Conservation (phyloP, 2,329 filamentous ascomycete species). For the Colletotrichum phormii region DNA sequence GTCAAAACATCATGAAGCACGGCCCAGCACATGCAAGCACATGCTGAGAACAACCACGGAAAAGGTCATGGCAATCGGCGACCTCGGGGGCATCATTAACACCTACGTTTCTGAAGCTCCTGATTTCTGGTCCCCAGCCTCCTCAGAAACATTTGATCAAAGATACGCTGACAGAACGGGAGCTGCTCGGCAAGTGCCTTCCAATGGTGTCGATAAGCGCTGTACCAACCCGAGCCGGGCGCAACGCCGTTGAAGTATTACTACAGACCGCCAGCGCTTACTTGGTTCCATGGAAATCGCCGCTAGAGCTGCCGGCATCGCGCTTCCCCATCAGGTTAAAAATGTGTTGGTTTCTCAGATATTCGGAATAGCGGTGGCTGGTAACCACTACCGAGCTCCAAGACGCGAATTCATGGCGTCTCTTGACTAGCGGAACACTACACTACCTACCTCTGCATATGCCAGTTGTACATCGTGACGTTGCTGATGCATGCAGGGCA, state of each 20-base stretch:
- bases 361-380: slow-evolving; percentile 10
- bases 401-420: background rate
- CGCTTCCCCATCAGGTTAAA: slow-evolving; percentile 1
- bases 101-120: slow-evolving; percentile 11
- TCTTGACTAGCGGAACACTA: background rate
- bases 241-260: background rate
- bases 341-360: slow-evolving; percentile 3
- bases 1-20: slow-evolving; percentile 7
- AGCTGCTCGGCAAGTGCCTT: slow-evolving; percentile 11
- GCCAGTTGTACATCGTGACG: slow-evolving; percentile 6
- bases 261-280: background rate
- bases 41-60: background rate
- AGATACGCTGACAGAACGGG: background rate
- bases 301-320: background rate
- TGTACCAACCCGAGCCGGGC: background rate
- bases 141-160: background rate
- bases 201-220: slow-evolving; percentile 19
- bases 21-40: background rate
- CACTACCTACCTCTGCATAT: slow-evolving; percentile 7
- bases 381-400: background rate
- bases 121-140: slow-evolving; percentile 9
- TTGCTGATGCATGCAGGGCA: background rate
- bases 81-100: background rate
- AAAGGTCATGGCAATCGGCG: background rate
- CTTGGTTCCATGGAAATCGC: slow-evolving; percentile 12